Conservation (phyloP, 1,284 basidiomycete genomes). For the Caloboletus firmus region DNA sequence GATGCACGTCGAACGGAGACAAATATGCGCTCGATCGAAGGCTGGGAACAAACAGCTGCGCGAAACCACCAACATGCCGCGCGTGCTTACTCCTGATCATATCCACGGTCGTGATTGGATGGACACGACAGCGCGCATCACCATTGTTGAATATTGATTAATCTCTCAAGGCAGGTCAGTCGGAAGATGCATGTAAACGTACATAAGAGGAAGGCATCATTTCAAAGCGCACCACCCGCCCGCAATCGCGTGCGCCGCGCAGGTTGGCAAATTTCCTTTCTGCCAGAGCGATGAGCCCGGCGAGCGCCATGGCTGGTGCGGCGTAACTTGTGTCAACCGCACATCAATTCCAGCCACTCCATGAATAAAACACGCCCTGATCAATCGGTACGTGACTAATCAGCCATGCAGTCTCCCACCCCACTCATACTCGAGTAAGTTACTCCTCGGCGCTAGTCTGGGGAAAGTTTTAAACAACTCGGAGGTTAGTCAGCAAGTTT, state of each 20-base stretch:
- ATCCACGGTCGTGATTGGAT: conserved; percentile 76
- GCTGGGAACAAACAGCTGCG: conserved; percentile 38
- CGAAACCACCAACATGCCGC: conserved; percentile 1
- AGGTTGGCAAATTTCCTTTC: conserved; percentile 64
- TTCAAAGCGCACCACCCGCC: conserved; percentile 39
- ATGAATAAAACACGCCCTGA: conserved; percentile 44
- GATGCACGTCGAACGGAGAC: conserved; percentile 73
- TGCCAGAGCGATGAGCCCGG: conserved; percentile 74
- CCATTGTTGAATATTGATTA: conserved; percentile 23
- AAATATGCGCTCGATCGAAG: conserved; percentile 62
- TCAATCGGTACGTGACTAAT: too few relatives aligned
- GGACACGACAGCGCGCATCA: conserved; percentile 54
- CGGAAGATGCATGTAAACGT: conserved; percentile 21
- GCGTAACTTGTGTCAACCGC: conserved; percentile 5
- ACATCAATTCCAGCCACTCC: conserved; percentile 4
- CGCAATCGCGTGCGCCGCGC: conserved; percentile 38
- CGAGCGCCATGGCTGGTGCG: conserved; percentile 59
- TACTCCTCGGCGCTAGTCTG: conserved; percentile 47
- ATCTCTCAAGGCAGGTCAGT: conserved; percentile 10
- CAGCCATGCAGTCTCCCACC: too few relatives aligned
- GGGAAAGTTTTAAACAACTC: background rate
- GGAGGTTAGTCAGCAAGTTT: conserved; percentile 5
- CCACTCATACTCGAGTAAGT: too few relatives aligned
- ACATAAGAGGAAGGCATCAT: conserved; percentile 56
- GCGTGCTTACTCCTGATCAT: conserved; percentile 36